phyloP scores from a whole-genome alignment of 441 rosid genomes.

The Melastoma candidum region DNA sequence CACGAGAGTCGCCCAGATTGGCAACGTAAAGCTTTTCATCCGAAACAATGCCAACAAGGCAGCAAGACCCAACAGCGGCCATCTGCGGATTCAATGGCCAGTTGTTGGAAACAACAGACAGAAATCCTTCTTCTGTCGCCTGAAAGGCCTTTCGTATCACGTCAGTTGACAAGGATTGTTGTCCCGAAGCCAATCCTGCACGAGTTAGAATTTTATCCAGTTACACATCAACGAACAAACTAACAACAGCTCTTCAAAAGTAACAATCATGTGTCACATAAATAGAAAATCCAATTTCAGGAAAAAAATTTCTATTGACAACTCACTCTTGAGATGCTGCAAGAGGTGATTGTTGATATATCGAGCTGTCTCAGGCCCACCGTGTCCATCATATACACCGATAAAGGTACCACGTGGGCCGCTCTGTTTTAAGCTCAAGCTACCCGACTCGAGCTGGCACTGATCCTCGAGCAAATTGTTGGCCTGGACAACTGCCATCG shows the following conservation, averaged over 20 bases:
- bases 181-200: slow-evolving; percentile 38
- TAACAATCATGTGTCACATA: too few relatives aligned
- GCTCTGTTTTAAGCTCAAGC: too few relatives aligned
- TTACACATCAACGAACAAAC: too few relatives aligned
- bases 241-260: too few relatives aligned
- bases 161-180: slow-evolving; percentile 46
- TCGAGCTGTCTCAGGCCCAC: slow-evolving; percentile 58
- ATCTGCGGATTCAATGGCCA: slow-evolving; percentile 39
- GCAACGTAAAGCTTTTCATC: slow-evolving; percentile 39
- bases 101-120: slow-evolving; percentile 33
- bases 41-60: slow-evolving; percentile 46
- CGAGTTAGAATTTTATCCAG: background rate
- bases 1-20: slow-evolving; percentile 60
- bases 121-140: slow-evolving; percentile 44
- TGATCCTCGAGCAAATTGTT: slow-evolving; percentile 53
- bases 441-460: slow-evolving; percentile 41
- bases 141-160: slow-evolving; percentile 44
- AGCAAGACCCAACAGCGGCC: slow-evolving; percentile 53
- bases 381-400: slow-evolving; percentile 69
- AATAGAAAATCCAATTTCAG: too few relatives aligned
- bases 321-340: slow-evolving; percentile 38
- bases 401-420: slow-evolving; percentile 48
- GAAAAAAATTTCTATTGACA: too few relatives aligned
- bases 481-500: slow-evolving; percentile 56
- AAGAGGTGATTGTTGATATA: slow-evolving; percentile 39